Conservation (phyloP, 2,329 filamentous ascomycete genomes). For the Alternaria solani region DNA sequence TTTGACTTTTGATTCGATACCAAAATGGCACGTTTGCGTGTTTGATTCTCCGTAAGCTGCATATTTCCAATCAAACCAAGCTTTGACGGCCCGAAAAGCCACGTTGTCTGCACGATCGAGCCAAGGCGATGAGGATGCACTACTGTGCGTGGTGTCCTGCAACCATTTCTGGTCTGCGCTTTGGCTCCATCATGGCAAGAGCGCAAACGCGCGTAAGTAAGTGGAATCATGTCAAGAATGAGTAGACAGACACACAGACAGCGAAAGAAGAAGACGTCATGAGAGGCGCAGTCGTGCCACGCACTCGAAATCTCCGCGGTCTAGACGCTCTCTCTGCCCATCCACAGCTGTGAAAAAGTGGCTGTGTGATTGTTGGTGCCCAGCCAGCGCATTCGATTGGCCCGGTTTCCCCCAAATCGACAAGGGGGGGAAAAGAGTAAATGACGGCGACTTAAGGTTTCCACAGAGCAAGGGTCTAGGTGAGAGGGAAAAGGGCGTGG, state of each 20-base stretch:
- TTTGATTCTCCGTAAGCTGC: background rate
- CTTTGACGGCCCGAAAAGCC: background rate
- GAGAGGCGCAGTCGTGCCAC: conserved; percentile 1
- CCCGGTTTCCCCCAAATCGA: background rate
- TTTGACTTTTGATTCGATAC: background rate
- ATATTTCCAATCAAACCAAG: background rate
- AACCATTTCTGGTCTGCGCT: background rate
- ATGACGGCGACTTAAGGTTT: background rate
- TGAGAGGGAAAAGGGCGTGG: background rate
- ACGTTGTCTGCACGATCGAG: background rate
- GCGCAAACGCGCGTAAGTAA: background rate
- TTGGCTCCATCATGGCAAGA: background rate
- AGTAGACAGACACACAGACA: background rate
- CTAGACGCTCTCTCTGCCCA: background rate
- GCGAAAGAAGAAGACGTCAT: background rate
- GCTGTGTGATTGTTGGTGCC: background rate
- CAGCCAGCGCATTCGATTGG: background rate
- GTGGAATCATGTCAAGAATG: background rate
- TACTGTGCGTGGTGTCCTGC: background rate
- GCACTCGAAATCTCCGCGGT: background rate
- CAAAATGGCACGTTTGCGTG: background rate
- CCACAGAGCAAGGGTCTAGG: background rate
- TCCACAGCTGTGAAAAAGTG: background rate
- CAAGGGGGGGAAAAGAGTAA: background rate
- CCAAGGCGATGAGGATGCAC: background rate